Base-by-base conservation (phyloP, 1,284 basidiomycete genomes). In the Pholiota adiposa region DNA sequence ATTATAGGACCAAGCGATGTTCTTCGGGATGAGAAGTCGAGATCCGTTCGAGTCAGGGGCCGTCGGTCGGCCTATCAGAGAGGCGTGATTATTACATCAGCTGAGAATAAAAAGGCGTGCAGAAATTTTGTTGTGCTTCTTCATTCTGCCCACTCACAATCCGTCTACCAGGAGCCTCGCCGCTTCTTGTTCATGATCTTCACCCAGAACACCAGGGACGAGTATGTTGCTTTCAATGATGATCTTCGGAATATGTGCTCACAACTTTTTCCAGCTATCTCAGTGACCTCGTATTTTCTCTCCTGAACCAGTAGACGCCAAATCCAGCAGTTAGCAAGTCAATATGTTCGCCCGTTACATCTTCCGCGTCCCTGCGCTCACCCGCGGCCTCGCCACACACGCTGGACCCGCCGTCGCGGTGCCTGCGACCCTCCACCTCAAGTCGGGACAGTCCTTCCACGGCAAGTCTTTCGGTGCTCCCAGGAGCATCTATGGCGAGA, bases 401-500 rank as follows among this genome's bases (percentile, higher is more conserved):
- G 79, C 85, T 49, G 77, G 78, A 38, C 73, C 83, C n/a, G 67
- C 73, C 38, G 62, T 73, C 25, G 70, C 78, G 16, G 66, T 87
- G 25, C 95, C 96, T 19, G 97, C 97, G 5, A 84, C 89, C 1
- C 83, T 99, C 19, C 96, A 98, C 76, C 84, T 99, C 61, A 97
- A 97, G 79, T 89, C 94, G 6, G 97, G 97, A 41, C 90, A 99
- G 77, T 91, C 90, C 12, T 99, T 97, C 83, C 72, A 82, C 58
- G 97, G 97, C 40, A 85, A 86, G 54, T 92, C 91, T 12, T 99
- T 99, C 74, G 97, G 97, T 64, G 90, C 94, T 21, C 88, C 90
- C 48, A 89, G 84, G 70, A 96, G 93, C 70, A 88, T 90, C 60
- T 99, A 87, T 77, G 97, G 97, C 63, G 97, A 99, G 81, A 97